phyloP scores from a whole-genome alignment of 805 yeast species.

The Cephaloascus albidus region DNA sequence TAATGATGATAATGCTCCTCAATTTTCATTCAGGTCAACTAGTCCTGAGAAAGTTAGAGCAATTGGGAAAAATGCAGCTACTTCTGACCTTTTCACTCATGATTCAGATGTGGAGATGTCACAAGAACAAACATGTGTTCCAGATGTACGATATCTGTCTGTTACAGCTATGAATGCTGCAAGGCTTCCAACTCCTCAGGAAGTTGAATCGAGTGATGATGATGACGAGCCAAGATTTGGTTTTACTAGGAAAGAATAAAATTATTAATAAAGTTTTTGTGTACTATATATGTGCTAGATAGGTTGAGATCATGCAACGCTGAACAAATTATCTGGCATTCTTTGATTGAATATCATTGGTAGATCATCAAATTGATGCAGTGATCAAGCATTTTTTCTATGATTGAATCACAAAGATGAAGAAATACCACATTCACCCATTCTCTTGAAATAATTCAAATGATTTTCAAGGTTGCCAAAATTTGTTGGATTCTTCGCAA shows the following conservation, averaged over 20 bases:
- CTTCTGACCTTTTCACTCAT: neutral
- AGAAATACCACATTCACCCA: constrained; percentile 6
- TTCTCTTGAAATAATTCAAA: constrained; percentile 6
- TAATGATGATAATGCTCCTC: neutral
- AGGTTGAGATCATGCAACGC: too few species aligned
- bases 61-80: neutral
- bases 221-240: neutral
- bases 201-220: neutral
- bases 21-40: neutral
- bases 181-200: neutral
- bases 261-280: too few species aligned
- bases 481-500: constrained; percentile 1
- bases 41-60: neutral
- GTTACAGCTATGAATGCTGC: neutral
- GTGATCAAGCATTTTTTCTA: too few species aligned
- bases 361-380: too few species aligned
- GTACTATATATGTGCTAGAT: too few species aligned
- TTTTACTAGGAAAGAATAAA: neutral
- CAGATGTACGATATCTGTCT: too few species aligned
- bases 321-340: too few species aligned
- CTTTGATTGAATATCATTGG: too few species aligned
- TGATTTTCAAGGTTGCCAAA: constrained; percentile 4
- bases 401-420: too few species aligned
- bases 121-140: neutral
- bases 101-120: neutral